Evolutionary conservation across 768 basidiomycete genomes (phyloP), one percentile per base, ranked within the genome.

Genomic region (Mrakia hoshinonis): DNA sequence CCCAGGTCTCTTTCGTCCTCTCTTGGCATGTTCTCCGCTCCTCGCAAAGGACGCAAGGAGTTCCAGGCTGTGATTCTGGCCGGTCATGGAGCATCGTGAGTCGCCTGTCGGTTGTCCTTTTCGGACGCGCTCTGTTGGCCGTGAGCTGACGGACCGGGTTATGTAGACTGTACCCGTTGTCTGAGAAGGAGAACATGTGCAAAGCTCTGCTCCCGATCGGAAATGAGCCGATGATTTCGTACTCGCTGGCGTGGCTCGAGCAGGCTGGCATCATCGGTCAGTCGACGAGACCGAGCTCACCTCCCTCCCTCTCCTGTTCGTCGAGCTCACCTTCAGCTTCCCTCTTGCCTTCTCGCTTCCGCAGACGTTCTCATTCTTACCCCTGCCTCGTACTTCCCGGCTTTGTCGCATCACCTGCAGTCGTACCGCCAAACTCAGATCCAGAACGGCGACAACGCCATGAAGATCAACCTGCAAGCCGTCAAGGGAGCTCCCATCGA

Each of bases 71-170:
- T 97, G 24, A 82, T 96, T 34, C 83, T 96, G 15, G 89, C 91
- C 36, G 94, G 94, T 43, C 92, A 92, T 81, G 94, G 94, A n/a
- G 87, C 89, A 76, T 88, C 89, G 93, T 90, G 80, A 79, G 87
- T 78, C n/a, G n/a, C 9, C 9, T 18, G 63, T 4, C 20, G 43
- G 24, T 54, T 39, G 49, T 20, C 26, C 29, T 51, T 13, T 46
- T 20, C 26, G 22, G 20, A 24, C 4, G 22, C 29, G 24, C 34
- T 68, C 62, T 54, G 12, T 69, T 68, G 62, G 73, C 43, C 65
- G 73, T n/a, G 74, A 70, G 60, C 66, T 68, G 67, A 75, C 70
- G 76, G 72, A 76, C 74, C 72, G 58, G 73, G 72, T 64, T 52
- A 24, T 61, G 4, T 64, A 79, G 79, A 15, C 72, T 80, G 5